Conservation (phyloP, 805 yeast species). For the Candida stauntonica region DNA sequence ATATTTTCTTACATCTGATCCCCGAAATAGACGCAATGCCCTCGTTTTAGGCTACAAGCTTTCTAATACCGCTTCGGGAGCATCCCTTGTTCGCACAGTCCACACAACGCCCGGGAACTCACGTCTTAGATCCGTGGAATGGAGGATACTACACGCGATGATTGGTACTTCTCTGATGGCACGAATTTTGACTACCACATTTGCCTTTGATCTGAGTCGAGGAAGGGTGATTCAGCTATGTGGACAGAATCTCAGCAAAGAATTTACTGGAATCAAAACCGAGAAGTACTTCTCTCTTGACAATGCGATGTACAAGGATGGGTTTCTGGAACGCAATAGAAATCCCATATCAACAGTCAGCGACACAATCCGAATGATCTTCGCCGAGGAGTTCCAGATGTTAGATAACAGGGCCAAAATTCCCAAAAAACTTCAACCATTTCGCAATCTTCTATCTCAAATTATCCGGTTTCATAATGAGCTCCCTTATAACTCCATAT, state of each 20-base stretch:
- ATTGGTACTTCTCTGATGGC: background rate
- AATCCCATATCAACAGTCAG: constrained; percentile 15
- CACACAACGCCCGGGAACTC: constrained; percentile 36
- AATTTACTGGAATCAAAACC: background rate
- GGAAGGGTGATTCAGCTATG: constrained; percentile 14
- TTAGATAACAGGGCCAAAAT: constrained; percentile 22
- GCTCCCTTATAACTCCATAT: constrained; percentile 34
- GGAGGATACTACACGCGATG: constrained; percentile 32
- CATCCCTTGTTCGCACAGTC: constrained; percentile 29
- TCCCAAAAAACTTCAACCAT: constrained; percentile 18
- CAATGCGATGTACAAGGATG: constrained; percentile 14
- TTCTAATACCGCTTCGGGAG: constrained; percentile 27
- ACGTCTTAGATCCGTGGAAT: constrained; percentile 37
- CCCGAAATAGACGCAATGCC: constrained; percentile 34
- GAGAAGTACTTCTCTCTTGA: constrained; percentile 8
- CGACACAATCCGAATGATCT: constrained; percentile 4
- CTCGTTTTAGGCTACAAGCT: constrained; percentile 41
- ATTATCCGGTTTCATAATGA: constrained; percentile 33
- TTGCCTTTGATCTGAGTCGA: constrained; percentile 8
- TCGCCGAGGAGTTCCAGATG: constrained; percentile 10
- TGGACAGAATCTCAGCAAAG: constrained; percentile 12
- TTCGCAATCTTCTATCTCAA: constrained; percentile 15
- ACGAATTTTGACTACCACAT: constrained; percentile 13
- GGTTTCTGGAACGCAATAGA: background rate
- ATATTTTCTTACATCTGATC: constrained; percentile 27